These are phyloP conservation scores for Ophiocytium majus DNA, from an alignment of 352 stramenopile genomes.

Conservation along the genomic window DNA sequence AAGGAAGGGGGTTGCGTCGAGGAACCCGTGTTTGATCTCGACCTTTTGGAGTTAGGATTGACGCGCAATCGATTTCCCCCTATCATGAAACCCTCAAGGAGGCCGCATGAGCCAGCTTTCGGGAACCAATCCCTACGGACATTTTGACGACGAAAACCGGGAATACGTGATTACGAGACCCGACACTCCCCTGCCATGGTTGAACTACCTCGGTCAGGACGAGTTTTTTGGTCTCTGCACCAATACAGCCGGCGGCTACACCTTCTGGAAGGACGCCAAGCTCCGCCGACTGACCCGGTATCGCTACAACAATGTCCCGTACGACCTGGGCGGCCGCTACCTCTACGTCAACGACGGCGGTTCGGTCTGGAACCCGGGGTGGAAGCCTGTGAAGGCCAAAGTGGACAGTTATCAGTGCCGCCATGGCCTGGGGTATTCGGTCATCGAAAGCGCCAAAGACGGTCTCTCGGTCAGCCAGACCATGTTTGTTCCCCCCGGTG, in stretches of 20 bases:
- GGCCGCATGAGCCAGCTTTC: too few species aligned
- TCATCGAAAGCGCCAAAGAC: background rate
- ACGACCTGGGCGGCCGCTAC: background rate
- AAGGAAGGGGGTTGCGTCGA: too few species aligned
- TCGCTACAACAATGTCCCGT: slow-evolving; percentile 11
- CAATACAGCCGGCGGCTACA: slow-evolving; percentile 6
- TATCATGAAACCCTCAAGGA: too few species aligned
- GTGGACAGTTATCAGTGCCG: background rate
- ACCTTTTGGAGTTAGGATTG: too few species aligned
- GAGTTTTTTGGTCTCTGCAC: slow-evolving; percentile 16
- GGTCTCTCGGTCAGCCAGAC: background rate
- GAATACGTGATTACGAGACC: background rate
- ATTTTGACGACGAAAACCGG: background rate
- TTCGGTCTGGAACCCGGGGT: background rate
- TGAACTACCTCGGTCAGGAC: slow-evolving; percentile 1
- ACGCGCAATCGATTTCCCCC: too few species aligned
- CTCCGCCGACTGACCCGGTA: background rate
- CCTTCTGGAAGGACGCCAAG: slow-evolving; percentile 8
- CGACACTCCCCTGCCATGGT: background rate
- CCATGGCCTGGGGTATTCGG: background rate
- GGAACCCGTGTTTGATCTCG: too few species aligned
- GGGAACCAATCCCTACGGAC: background rate
- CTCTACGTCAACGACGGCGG: background rate
- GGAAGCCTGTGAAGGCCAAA: background rate
- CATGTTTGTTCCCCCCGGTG: slow-evolving; percentile 5